Conservation (phyloP, 352 stramenopile genomes). For the Globisporangium barbulae region DNA sequence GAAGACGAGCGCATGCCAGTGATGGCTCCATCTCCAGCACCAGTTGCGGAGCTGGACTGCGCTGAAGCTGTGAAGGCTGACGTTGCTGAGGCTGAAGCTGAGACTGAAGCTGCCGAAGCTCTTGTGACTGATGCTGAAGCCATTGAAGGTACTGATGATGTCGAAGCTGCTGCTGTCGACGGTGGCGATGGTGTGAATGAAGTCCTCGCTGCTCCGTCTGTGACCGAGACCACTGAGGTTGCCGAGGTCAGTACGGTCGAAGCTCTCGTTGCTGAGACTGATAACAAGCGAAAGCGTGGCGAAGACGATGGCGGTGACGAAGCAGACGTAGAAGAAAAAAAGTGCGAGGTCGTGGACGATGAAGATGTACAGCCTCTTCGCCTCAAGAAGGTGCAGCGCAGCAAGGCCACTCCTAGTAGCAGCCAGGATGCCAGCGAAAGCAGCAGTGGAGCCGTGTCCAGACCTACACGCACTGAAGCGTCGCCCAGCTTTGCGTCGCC, state of each 20-base stretch:
- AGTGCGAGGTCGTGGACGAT: not conserved
- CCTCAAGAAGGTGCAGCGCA: conserved; percentile 6
- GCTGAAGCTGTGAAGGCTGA: not conserved
- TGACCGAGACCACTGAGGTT: not conserved
- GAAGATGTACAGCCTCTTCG: conserved; percentile 13
- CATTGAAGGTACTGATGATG: not conserved
- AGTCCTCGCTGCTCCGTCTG: not conserved
- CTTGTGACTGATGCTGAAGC: not conserved
- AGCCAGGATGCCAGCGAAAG: not conserved
- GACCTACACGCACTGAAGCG: not conserved
- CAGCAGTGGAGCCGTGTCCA: not conserved
- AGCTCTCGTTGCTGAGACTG: not conserved
- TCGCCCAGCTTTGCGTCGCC: conserved; percentile 17
- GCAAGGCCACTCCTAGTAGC: not conserved
- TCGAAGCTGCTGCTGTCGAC: not conserved
- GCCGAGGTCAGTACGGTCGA: not conserved
- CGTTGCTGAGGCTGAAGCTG: no score
- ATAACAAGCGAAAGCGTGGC: conserved; percentile 16
- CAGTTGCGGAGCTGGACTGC: not conserved
- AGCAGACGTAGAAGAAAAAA: not conserved
- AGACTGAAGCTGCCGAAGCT: no score
- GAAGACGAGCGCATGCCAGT: not conserved
- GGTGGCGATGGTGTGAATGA: not conserved
- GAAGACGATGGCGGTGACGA: not conserved
- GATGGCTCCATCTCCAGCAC: not conserved